These are phyloP conservation scores for Phytopythium aichiense DNA, from an alignment of 352 stramenopile genomes.

Conservation along the genomic window DNA sequence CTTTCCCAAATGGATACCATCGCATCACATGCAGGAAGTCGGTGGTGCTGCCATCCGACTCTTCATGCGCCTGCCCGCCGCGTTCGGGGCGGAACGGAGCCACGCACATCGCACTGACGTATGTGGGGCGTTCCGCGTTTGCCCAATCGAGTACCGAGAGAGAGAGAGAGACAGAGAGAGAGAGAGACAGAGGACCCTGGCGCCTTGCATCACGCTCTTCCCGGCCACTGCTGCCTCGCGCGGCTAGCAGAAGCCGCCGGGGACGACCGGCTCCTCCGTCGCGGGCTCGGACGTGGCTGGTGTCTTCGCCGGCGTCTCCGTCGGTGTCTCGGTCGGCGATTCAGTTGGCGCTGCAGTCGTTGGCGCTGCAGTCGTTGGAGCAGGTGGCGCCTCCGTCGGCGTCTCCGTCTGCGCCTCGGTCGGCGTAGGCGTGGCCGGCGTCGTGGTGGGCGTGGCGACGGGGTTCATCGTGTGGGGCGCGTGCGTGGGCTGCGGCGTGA, in stretches of 20 bases:
- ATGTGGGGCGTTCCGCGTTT: background rate
- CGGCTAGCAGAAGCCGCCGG: background rate
- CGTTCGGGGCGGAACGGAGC: no score
- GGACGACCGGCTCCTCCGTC: background rate
- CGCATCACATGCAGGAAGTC: no score
- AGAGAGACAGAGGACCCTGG: background rate
- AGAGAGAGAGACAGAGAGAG: no score
- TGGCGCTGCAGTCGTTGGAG: background rate
- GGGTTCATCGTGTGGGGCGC: background rate
- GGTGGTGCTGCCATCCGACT: no score
- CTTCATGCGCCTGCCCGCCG: no score
- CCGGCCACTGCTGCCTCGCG: background rate
- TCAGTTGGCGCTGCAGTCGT: background rate
- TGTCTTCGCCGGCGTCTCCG: background rate
- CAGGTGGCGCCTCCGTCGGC: background rate
- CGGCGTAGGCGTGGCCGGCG: background rate
- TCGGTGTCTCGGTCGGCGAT: background rate
- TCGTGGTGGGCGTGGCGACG: background rate
- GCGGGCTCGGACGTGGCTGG: background rate
- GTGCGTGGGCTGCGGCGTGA: slow-evolving; percentile 3
- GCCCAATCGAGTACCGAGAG: background rate
- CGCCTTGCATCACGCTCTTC: background rate
- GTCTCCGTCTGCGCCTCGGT: background rate
- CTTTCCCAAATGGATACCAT: no score
- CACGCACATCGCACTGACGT: no score